Percentiles rank a stretch among this genome's conserved stretches.
Conservation (phyloP, 257 asterid genomes). For the Linderniella brevidens region DNA sequence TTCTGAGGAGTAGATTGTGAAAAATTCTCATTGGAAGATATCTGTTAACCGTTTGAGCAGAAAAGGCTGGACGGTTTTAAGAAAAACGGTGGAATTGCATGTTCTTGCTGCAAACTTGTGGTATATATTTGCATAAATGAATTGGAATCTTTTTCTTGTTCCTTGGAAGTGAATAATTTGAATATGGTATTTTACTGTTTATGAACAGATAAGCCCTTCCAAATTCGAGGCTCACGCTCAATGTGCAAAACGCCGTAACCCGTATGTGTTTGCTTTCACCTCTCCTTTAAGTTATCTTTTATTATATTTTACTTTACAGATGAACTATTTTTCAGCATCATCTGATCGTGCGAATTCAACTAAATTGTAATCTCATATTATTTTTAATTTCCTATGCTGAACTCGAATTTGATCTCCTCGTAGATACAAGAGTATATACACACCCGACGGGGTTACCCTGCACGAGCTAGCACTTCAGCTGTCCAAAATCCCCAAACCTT, state of each 20-base stretch:
- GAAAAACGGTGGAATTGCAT: slow-evolving; percentile 49
- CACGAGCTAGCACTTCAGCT: slow-evolving; percentile 49
- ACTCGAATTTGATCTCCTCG: slow-evolving; percentile 14
- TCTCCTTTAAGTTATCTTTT: slow-evolving; percentile 2
- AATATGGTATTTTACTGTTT: slow-evolving; percentile 9
- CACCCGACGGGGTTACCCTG: slow-evolving; percentile 57
- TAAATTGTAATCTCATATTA: too few species aligned
- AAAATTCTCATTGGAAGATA: slow-evolving; percentile 7
- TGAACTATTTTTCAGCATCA: not conserved
- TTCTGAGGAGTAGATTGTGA: not conserved
- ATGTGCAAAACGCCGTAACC: slow-evolving; percentile 66
- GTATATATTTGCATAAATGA: slow-evolving; percentile 17
- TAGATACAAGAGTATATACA: slow-evolving; percentile 70
- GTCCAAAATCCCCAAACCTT: slow-evolving; percentile 22
- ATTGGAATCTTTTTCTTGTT: not conserved
- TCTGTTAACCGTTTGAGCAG: slow-evolving; percentile 24
- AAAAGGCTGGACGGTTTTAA: slow-evolving; percentile 40
- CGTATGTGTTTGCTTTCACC: slow-evolving; percentile 36
- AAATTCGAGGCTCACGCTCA: slow-evolving; percentile 92
- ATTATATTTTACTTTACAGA: slow-evolving; percentile 3
- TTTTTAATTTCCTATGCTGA: not conserved
- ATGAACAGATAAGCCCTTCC: slow-evolving; percentile 73
- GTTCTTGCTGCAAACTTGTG: slow-evolving; percentile 48
- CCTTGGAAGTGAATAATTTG: not conserved
- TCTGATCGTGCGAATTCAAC: not conserved